phyloP scores from a whole-genome alignment of 768 basidiomycete species.

The Piloderma croceum region DNA sequence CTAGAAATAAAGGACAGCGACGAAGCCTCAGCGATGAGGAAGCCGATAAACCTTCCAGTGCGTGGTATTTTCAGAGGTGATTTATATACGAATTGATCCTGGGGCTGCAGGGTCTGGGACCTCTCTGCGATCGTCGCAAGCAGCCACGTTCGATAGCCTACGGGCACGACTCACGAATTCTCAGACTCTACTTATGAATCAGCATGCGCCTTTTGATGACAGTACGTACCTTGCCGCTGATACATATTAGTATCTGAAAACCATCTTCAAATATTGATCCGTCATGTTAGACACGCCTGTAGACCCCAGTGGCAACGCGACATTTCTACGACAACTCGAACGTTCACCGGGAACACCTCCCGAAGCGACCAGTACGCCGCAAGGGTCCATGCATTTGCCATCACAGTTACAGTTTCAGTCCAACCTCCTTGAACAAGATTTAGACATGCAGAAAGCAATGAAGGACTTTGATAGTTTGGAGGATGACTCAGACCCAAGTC shows the following conservation, averaged over 20 bases:
- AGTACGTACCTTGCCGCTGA: too few relatives aligned
- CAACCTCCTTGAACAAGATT: slow-evolving; percentile 63
- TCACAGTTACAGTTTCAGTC: slow-evolving; percentile 46
- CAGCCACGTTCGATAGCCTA: slow-evolving; percentile 41
- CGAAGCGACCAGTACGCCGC: slow-evolving; percentile 50
- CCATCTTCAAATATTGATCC: too few relatives aligned
- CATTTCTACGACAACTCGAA: slow-evolving; percentile 34
- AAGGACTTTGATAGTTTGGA: slow-evolving; percentile 51
- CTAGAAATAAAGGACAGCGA: slow-evolving; percentile 44
- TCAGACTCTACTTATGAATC: slow-evolving; percentile 31
- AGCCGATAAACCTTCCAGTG: slow-evolving; percentile 47
- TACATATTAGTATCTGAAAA: too few relatives aligned
- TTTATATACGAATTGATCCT: slow-evolving; percentile 16
- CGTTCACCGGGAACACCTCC: slow-evolving; percentile 40
- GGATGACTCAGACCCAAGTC: slow-evolving; percentile 24
- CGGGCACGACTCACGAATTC: slow-evolving; percentile 40
- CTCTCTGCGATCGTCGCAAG: slow-evolving; percentile 40
- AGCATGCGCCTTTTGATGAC: too few relatives aligned
- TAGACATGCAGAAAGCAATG: slow-evolving; percentile 66
- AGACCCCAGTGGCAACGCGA: slow-evolving; percentile 38
- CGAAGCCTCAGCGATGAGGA: slow-evolving; percentile 69
- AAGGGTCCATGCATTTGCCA: slow-evolving; percentile 51
- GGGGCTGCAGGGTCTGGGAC: slow-evolving; percentile 26
- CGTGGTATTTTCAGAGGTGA: slow-evolving; percentile 3
- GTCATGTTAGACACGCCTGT: too few relatives aligned